phyloP scores from a whole-genome alignment of 805 yeast genomes.

The Alloascoidea hylecoeti region DNA sequence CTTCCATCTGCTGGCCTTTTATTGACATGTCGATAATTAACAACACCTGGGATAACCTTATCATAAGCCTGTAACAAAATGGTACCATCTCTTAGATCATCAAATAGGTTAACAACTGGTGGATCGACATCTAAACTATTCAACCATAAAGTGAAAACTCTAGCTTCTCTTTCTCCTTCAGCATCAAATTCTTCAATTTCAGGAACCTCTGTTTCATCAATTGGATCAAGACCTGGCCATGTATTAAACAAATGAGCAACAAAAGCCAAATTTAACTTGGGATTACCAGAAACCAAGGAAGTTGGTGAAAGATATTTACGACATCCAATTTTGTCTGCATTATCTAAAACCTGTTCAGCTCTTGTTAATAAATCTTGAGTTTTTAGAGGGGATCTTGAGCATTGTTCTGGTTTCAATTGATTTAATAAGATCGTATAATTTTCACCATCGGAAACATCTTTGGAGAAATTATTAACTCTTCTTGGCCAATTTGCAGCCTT shows the following conservation, averaged over 20 bases:
- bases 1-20: slow-evolving; percentile 64
- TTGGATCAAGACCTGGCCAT: slow-evolving; percentile 91
- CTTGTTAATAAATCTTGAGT: slow-evolving; percentile 61
- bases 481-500: slow-evolving; percentile 85
- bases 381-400: slow-evolving; percentile 75
- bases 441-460: slow-evolving; percentile 90
- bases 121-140: slow-evolving; percentile 95
- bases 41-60: slow-evolving; percentile 90
- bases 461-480: slow-evolving; percentile 73
- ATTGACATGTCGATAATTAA: slow-evolving; percentile 66
- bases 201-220: slow-evolving; percentile 68
- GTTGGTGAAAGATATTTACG: slow-evolving; percentile 92
- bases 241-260: slow-evolving; percentile 96
- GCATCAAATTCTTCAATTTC: slow-evolving; percentile 98
- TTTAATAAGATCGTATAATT: slow-evolving; percentile 81
- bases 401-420: slow-evolving; percentile 73
- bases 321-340: slow-evolving; percentile 85
- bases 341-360: slow-evolving; percentile 74
- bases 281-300: slow-evolving; percentile 89
- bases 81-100: slow-evolving; percentile 89
- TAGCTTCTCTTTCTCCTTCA: slow-evolving; percentile 98
- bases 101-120: slow-evolving; percentile 80
- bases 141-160: slow-evolving; percentile 96
- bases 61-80: slow-evolving; percentile 85
- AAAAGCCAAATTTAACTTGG: slow-evolving; percentile 90